These are phyloP conservation scores for Penicillium paneum DNA, from an alignment of 2,329 filamentous ascomycete species.

Conservation along the genomic window DNA sequence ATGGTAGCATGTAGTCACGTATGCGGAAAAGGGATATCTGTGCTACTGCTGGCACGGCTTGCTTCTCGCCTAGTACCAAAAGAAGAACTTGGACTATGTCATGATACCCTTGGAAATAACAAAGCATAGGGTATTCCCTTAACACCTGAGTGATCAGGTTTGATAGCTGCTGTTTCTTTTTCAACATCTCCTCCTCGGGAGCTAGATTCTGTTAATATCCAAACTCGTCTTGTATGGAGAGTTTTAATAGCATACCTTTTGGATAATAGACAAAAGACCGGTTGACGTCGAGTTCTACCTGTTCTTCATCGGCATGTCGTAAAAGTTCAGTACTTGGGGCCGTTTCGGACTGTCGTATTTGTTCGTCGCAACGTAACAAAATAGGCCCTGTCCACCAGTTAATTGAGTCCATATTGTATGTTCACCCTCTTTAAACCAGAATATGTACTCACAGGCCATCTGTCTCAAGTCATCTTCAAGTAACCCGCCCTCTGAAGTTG, in stretches of 20 bases:
- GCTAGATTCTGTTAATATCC: constrained; percentile 47
- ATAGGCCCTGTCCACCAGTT: constrained; percentile 45
- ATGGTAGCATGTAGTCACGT: constrained; percentile 95
- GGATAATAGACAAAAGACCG: constrained; percentile 98
- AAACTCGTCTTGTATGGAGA: not conserved
- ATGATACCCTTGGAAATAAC: constrained; percentile 98
- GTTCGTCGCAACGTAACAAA: constrained; percentile 43
- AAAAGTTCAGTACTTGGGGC: constrained; percentile 61
- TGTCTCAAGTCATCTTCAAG: constrained; percentile 66
- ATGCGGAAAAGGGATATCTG: constrained; percentile 88
- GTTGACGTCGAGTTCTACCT: constrained; percentile 89
- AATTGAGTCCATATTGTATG: not conserved
- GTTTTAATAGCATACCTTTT: constrained; percentile 54
- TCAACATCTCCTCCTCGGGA: constrained; percentile 64
- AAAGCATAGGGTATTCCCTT: constrained; percentile 75
- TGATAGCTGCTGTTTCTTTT: constrained; percentile 72
- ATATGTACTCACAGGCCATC: constrained; percentile 66
- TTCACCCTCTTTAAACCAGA: not conserved
- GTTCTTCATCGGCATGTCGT: constrained; percentile 80
- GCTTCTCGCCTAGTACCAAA: constrained; percentile 68
- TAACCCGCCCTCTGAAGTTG: constrained; percentile 64
- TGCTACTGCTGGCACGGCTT: constrained; percentile 63
- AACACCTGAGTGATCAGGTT: constrained; percentile 77
- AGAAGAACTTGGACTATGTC: constrained; percentile 96
- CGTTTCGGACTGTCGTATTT: constrained; percentile 15